These are phyloP conservation scores for Suhomyces kunorum DNA, from an alignment of 1,139 yeast genomes.

Conservation along the genomic window DNA sequence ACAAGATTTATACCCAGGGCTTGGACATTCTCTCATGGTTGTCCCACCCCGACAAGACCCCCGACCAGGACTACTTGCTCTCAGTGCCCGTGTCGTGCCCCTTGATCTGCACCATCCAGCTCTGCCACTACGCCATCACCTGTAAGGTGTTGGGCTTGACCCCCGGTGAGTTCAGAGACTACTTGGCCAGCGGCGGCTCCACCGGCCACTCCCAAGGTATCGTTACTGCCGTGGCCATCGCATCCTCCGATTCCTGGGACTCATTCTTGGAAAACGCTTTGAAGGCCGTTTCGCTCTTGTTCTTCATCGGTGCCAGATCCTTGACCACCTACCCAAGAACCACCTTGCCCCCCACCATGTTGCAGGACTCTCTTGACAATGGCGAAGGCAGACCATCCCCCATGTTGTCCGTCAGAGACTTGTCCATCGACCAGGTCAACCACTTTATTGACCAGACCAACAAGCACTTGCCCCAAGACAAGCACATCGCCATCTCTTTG, in stretches of 20 bases:
- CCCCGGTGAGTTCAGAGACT: slow-evolving; percentile 82
- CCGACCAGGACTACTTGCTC: slow-evolving; percentile 83
- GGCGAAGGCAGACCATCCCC: slow-evolving; percentile 98
- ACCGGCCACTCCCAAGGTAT: slow-evolving; percentile 99
- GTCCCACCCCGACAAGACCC: slow-evolving; percentile 78
- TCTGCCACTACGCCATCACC: slow-evolving; percentile 88
- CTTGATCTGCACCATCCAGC: slow-evolving; percentile 89
- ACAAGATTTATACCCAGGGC: slow-evolving; percentile 91
- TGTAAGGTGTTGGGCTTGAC: slow-evolving; percentile 81
- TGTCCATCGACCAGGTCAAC: slow-evolving; percentile 78
- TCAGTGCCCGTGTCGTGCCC: slow-evolving; percentile 96
- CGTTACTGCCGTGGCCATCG: slow-evolving; percentile 88
- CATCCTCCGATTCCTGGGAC: slow-evolving; percentile 85
- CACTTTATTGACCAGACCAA: slow-evolving; percentile 81
- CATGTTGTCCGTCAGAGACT: slow-evolving; percentile 91
- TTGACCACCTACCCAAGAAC: slow-evolving; percentile 91
- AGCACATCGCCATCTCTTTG: slow-evolving; percentile 87
- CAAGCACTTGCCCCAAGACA: slow-evolving; percentile 87
- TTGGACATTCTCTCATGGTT: slow-evolving; percentile 88
- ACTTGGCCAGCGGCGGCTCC: slow-evolving; percentile 63
- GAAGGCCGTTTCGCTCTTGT: slow-evolving; percentile 80
- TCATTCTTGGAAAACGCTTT: slow-evolving; percentile 70
- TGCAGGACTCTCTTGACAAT: slow-evolving; percentile 88
- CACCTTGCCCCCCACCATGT: slow-evolving; percentile 88
- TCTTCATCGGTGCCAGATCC: slow-evolving; percentile 92